Base-by-base conservation (phyloP, 306 rosid species). In the Vigna trinervia region DNA sequence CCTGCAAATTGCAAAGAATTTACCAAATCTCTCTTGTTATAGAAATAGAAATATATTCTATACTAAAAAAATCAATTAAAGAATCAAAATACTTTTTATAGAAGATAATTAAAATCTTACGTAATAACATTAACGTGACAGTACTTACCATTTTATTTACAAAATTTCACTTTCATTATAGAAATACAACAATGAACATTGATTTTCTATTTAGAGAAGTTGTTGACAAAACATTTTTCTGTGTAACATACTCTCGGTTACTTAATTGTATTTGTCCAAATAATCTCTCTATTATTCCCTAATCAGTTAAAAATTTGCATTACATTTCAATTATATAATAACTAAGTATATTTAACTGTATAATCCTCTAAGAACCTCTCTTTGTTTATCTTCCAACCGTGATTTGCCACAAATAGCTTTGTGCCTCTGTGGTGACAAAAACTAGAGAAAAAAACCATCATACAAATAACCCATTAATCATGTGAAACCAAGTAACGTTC, bases 341-440 rank as follows among this genome's bases (percentile, higher is more conserved):
- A 34, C 38, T 34, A 34, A 34, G 38, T 34, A 34, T 10, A 64
- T 64, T 17, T 39, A 39, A n/a, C 26, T 20, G 43, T 57, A 41
- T 10, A 4, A 0, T 26, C 8, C 9, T 17, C 4, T 65, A 23
- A 22, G 23, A 10, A 41, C 45, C 12, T 9, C 52, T 65, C 52
- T 11, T 13, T 48, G 14, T 63, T 48, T 46, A 8, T 9, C 28
- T 5, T 51, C 81, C 81, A 69, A 73, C 69, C 47, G 23, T 30
- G 11, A 47, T 79, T 82, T 76, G 28, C 90, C 82, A 77, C 51
- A 62, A 12, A 73, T 77, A 84, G 85, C 5, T 17, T 82, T 30
- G 28, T 54, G 32, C n/a, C 52, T 43, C 12, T 56, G 73, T 58
- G 81, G 73, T 78, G 59, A 6, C 30, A 71, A 41, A 50, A 19